Evolutionary conservation across 345 rosid species (phyloP).

Genomic region (Psidium friedrichsthalianum): DNA sequence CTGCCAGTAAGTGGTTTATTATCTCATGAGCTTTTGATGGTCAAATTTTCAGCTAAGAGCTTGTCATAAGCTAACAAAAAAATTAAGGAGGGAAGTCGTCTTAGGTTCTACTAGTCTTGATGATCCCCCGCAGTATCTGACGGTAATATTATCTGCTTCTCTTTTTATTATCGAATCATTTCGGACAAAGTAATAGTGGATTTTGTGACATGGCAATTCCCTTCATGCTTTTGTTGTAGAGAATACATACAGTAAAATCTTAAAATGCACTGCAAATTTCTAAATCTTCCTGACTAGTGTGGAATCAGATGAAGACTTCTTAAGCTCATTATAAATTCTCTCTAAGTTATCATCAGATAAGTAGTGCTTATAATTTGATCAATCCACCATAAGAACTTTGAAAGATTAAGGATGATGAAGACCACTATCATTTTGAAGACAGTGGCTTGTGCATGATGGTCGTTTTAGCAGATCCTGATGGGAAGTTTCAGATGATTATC

Average conservation of each 20-base stretch:
- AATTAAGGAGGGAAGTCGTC: conserved; percentile 76
- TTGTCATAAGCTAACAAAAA: conserved; percentile 84
- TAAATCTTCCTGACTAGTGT: not conserved
- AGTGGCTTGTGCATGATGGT: not conserved
- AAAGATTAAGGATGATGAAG: not conserved
- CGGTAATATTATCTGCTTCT: conserved; percentile 30
- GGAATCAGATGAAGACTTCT: not conserved
- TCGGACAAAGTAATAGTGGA: not conserved
- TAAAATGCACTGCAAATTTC: not conserved
- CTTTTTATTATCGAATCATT: not conserved
- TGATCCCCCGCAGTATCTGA: conserved; percentile 67
- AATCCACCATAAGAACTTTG: not conserved
- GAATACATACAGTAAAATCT: not conserved
- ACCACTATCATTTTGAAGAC: not conserved
- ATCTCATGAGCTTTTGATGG: not conserved
- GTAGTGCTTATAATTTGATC: not conserved
- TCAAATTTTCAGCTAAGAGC: conserved; percentile 47
- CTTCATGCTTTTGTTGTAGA: not conserved
- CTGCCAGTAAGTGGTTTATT: not conserved
- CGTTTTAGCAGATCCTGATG: not conserved
- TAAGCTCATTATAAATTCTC: not conserved
- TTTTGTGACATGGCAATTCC: not conserved
- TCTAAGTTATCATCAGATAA: not conserved
- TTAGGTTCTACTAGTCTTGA: conserved; percentile 72
- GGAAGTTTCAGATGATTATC: not conserved